phyloP scores from a whole-genome alignment of 495 filamentous ascomycete species.

The Aspergillus indologenus region DNA sequence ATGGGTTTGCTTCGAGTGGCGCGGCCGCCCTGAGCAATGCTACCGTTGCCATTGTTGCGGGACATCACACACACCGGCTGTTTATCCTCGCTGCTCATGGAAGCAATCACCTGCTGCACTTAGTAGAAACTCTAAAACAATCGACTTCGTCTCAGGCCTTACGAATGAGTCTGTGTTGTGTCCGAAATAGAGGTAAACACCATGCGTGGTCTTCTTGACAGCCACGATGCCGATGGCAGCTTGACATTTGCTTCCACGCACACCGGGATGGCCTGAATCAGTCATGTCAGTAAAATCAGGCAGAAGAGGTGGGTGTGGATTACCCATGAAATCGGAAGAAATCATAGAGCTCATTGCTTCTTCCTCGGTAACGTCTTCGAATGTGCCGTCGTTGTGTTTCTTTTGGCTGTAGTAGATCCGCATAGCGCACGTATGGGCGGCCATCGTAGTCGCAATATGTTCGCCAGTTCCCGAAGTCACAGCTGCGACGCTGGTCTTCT shows the following conservation, averaged over 20 bases:
- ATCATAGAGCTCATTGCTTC: constrained; percentile 69
- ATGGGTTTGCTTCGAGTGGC: constrained; percentile 25
- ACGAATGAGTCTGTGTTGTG: constrained; percentile 92
- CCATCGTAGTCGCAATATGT: constrained; percentile 91
- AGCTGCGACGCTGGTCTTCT: constrained; percentile 62
- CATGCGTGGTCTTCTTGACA: constrained; percentile 71
- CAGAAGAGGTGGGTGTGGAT: not conserved
- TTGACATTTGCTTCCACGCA: constrained; percentile 62
- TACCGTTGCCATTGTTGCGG: constrained; percentile 45
- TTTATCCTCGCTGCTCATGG: constrained; percentile 74
- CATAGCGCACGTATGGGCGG: constrained; percentile 72
- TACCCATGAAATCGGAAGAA: constrained; percentile 72
- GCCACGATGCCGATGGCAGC: constrained; percentile 82
- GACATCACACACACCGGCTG: constrained; percentile 82
- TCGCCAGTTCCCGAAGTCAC: constrained; percentile 94
- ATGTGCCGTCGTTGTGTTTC: constrained; percentile 54
- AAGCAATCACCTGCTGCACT: constrained; percentile 62
- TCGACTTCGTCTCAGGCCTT: constrained; percentile 19
- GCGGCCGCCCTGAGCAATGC: constrained; percentile 42
- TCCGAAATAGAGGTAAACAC: constrained; percentile 76
- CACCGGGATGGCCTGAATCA: constrained; percentile 64
- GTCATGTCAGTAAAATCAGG: not conserved
- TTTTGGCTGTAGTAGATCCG: constrained; percentile 66
- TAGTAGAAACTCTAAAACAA: constrained; percentile 15
- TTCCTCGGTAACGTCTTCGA: constrained; percentile 66